Conservation (phyloP, 352 stramenopile genomes). For the Stephanocyclus meneghinianus region DNA sequence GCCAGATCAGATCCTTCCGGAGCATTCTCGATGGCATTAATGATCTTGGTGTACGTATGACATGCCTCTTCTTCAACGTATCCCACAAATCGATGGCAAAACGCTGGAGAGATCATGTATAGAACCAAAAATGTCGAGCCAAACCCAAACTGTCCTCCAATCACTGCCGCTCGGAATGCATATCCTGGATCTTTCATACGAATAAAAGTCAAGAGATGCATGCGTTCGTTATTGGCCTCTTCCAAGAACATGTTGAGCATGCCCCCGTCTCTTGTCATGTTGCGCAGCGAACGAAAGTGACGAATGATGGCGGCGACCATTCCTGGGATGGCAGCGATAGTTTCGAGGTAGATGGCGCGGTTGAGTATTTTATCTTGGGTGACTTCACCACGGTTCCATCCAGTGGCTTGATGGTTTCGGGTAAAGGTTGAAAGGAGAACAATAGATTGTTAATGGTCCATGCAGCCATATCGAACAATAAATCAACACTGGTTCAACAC, state of each 20-base stretch:
- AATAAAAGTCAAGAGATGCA: slow-evolving; percentile 90
- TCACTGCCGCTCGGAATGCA: slow-evolving; percentile 83
- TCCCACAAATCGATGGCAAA: slow-evolving; percentile 89
- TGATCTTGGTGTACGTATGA: slow-evolving; percentile 89
- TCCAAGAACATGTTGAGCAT: slow-evolving; percentile 89
- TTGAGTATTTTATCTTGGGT: slow-evolving; percentile 73
- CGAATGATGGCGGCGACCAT: slow-evolving; percentile 76
- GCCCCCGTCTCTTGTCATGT: slow-evolving; percentile 85
- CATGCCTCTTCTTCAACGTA: slow-evolving; percentile 92
- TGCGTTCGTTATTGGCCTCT: slow-evolving; percentile 89
- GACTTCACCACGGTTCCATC: slow-evolving; percentile 58
- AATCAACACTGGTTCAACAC: too few species aligned
- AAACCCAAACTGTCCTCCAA: slow-evolving; percentile 86
- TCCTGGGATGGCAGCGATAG: slow-evolving; percentile 79
- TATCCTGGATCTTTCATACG: slow-evolving; percentile 86
- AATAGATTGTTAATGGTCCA: neutral
- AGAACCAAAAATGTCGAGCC: slow-evolving; percentile 85
- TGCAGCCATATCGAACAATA: neutral
- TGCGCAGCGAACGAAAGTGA: slow-evolving; percentile 85
- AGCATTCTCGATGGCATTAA: slow-evolving; percentile 87
- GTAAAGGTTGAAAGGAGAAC: neutral
- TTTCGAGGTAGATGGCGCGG: slow-evolving; percentile 80
- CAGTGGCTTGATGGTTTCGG: slow-evolving; percentile 12
- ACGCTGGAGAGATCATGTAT: slow-evolving; percentile 86
- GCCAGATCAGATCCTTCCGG: slow-evolving; percentile 79